phyloP scores from a whole-genome alignment of 2,329 filamentous ascomycete species.

The Hypomyces rosellus region DNA sequence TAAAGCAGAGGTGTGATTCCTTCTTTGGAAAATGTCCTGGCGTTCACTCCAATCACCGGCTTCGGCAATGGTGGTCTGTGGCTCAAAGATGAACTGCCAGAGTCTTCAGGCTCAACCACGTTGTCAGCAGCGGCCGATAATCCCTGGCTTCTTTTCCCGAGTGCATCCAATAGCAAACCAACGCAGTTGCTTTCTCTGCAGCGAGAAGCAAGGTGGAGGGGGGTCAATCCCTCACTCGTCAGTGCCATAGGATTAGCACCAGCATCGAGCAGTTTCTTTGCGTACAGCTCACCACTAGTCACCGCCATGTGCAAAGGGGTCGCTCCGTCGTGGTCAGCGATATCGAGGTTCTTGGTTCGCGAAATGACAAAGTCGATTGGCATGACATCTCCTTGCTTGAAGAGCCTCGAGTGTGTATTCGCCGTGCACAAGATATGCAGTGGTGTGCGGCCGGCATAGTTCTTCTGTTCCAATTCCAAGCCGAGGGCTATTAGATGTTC shows the following conservation, averaged over 20 bases:
- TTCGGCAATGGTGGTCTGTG: too few relatives aligned
- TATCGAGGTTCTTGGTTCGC: constrained; percentile 10
- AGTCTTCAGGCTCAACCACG: too few relatives aligned
- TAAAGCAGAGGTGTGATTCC: constrained; percentile 17
- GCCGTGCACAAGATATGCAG: constrained; percentile 17
- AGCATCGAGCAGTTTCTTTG: constrained; percentile 26
- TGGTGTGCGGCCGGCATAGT: constrained; percentile 17
- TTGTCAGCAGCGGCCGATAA: neutral
- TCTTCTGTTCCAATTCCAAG: constrained; percentile 13
- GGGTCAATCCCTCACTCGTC: constrained; percentile 28
- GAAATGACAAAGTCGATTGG: constrained; percentile 15
- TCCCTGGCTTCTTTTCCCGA: neutral
- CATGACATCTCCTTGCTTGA: neutral
- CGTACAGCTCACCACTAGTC: constrained; percentile 15
- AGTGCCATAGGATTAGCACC: constrained; percentile 27
- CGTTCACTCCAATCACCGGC: too few relatives aligned
- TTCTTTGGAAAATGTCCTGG: too few relatives aligned
- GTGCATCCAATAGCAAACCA: constrained; percentile 18
- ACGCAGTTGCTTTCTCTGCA: constrained; percentile 26
- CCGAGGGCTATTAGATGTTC: constrained; percentile 11
- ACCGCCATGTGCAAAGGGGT: constrained; percentile 21
- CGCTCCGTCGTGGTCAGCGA: constrained; percentile 10
- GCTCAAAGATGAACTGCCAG: too few relatives aligned
- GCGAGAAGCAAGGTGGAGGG: constrained; percentile 34
- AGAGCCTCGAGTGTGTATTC: neutral